Evolutionary conservation across 2,329 filamentous ascomycete species (phyloP).

Genomic region (Claviceps citrina): DNA sequence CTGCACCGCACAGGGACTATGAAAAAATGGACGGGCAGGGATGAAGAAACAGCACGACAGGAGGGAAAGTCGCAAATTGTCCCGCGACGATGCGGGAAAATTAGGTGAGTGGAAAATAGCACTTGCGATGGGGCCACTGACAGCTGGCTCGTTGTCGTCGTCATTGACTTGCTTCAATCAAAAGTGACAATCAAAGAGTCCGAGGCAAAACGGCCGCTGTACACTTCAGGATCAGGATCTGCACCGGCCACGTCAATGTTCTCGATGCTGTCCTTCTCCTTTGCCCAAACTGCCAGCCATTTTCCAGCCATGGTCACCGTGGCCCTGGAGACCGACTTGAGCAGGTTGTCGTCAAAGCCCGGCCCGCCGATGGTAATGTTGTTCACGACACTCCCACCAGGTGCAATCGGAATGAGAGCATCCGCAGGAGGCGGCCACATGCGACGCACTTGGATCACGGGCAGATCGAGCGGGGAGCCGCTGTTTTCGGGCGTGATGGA

Average conservation of each 20-base stretch:
- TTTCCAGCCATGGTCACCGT: neutral
- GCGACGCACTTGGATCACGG: conserved; percentile 22
- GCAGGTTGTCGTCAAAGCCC: neutral
- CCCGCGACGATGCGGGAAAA: no score
- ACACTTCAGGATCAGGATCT: neutral
- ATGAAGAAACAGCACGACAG: no score
- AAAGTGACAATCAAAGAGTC: neutral
- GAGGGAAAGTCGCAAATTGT: no score
- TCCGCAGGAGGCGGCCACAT: conserved; percentile 25
- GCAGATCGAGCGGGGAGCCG: conserved; percentile 20
- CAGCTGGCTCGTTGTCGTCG: no score
- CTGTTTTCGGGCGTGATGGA: conserved; percentile 22
- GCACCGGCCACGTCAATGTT: neutral
- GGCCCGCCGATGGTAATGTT: neutral
- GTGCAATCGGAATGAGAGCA: neutral
- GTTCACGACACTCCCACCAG: conserved; percentile 11
- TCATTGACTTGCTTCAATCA: no score
- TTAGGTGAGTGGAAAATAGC: no score
- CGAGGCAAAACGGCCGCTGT: neutral
- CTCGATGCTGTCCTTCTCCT: neutral
- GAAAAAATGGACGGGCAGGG: no score
- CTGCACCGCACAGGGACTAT: no score
- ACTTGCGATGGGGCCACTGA: no score
- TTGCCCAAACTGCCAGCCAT: conserved; percentile 1
- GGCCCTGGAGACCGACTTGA: neutral